These are phyloP conservation scores for Penicillium brasilianum DNA, from an alignment of 2,329 filamentous ascomycete species.

Conservation along the genomic window DNA sequence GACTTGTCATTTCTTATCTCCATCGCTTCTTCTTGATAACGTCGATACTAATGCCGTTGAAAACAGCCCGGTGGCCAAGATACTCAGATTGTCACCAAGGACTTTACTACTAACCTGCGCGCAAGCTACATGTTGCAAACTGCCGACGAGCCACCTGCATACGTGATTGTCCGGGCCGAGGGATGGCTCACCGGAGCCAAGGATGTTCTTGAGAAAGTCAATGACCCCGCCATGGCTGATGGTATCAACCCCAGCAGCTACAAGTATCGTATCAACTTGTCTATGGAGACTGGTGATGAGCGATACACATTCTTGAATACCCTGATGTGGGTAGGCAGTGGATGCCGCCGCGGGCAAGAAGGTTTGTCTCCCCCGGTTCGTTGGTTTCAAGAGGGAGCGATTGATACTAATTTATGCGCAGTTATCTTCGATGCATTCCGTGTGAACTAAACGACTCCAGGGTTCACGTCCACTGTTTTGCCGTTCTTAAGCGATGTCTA, in stretches of 20 bases:
- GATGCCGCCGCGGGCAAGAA: conserved; percentile 53
- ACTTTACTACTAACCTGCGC: conserved; percentile 52
- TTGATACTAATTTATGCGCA: conserved; percentile 20
- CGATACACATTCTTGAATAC: conserved; percentile 57
- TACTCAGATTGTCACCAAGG: conserved; percentile 55
- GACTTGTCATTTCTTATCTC: background rate
- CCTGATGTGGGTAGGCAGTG: conserved; percentile 57
- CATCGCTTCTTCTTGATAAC: conserved; percentile 11
- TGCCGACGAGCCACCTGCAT: conserved; percentile 56
- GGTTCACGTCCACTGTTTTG: conserved; percentile 19
- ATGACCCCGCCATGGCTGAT: conserved; percentile 51
- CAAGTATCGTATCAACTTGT: conserved; percentile 54
- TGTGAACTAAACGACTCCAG: conserved; percentile 35
- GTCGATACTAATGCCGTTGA: background rate
- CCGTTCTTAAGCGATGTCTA: conserved; percentile 32
- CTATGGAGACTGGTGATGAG: conserved; percentile 57
- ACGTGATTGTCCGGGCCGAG: conserved; percentile 53
- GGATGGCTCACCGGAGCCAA: conserved; percentile 57
- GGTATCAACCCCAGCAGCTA: conserved; percentile 55
- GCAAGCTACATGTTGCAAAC: conserved; percentile 57
- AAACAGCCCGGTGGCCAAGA: conserved; percentile 56
- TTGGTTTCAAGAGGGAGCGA: background rate
- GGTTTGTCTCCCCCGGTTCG: conserved; percentile 35
- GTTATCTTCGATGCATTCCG: conserved; percentile 47
- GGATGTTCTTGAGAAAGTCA: conserved; percentile 55